Base-by-base conservation (phyloP, 2,329 filamentous ascomycete species). In the Acrodontium crateriforme region DNA sequence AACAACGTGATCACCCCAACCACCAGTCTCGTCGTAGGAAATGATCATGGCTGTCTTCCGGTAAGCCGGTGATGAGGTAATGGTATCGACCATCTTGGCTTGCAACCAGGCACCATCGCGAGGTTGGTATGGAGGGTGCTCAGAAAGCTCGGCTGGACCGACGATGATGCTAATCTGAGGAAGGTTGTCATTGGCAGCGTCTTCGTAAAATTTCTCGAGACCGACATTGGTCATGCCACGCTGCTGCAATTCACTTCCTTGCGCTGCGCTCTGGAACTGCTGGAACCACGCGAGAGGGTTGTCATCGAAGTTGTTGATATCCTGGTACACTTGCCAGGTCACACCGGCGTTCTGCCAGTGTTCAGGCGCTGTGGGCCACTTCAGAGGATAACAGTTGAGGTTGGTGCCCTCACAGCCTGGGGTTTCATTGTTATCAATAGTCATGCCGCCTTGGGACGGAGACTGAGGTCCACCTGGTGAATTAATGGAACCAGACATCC, bases 101-200 rank as follows among this genome's bases (percentile, higher is more conserved):
- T 69, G 62, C 18, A 71, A 50, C 64, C 65, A 71, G 3, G 55
- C 65, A 9, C 66, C 67, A 32, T 70, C 66, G 32, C 56, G 59
- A 2, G 67, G 65, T 22, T 56, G 54, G 39, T 62, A 68, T 0
- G 65, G 64, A 2, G 64, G 57, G 40, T 70, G 65, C 42, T 71
- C 67, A 1, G 62, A 65, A 4, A 70, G 49, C 34, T 68, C 59
- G 6, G 52, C 47, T 0, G 64, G 65, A 3, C 61, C 53, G 36
- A 65, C 55, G 18, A 69, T 63, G 42, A 63, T 67, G 23, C 57
- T 63, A 21, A 71, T 45, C 29, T 60, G 58, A 0, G 67, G 67
- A 1, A 71, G 54, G 2, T 55, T 63, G 3, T 67, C 66, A 24
- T 60, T 58, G 16, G 56, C 56, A 7, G 66, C 67, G 17, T 58